Percentiles rank a stretch among this genome's conserved stretches.
phyloP scores from a whole-genome alignment of 306 rosid genomes.

The Rosa multiflora region DNA sequence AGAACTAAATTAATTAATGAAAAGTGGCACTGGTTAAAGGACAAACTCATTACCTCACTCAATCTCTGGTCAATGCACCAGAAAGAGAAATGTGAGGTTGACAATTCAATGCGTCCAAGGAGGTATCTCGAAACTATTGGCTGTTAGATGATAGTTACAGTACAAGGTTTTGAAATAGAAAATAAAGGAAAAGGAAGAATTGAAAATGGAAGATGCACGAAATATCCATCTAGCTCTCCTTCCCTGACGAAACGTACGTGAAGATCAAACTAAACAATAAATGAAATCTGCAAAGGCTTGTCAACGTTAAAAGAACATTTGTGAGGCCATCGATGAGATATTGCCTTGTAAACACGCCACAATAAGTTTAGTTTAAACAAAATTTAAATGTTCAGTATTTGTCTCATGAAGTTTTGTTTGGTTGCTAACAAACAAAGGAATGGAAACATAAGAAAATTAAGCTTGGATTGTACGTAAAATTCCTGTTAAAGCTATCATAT shows the following conservation, averaged over 20 bases:
- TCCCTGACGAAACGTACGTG: not conserved
- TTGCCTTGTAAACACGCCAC: not conserved
- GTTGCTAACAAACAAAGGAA: constrained; percentile 17
- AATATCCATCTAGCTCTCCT: not conserved
- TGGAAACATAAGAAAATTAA: not conserved
- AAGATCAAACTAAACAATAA: not conserved
- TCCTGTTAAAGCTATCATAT: not conserved
- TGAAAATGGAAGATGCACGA: not conserved
- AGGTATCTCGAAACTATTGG: not conserved
- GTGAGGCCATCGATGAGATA: not conserved
- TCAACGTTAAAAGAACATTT: constrained; percentile 1
- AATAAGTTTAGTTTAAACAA: not conserved
- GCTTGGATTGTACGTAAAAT: not conserved
- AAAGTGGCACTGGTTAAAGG: not conserved
- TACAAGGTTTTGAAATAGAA: not conserved
- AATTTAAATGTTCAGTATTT: not conserved
- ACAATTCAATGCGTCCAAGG: not conserved
- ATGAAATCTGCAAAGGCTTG: not conserved
- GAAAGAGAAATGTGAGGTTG: not conserved
- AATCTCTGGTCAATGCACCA: not conserved
- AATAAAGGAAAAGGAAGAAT: not conserved
- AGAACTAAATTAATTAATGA: not conserved
- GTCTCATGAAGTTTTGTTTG: constrained; percentile 8
- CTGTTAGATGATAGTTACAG: not conserved
- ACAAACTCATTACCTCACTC: not conserved